A percentile compares a stretch with the other conserved stretches of the same genome.
phyloP scores from a whole-genome alignment of 192 early-diverging fungal genomes.

The Borealophlyctis nickersoniae region DNA sequence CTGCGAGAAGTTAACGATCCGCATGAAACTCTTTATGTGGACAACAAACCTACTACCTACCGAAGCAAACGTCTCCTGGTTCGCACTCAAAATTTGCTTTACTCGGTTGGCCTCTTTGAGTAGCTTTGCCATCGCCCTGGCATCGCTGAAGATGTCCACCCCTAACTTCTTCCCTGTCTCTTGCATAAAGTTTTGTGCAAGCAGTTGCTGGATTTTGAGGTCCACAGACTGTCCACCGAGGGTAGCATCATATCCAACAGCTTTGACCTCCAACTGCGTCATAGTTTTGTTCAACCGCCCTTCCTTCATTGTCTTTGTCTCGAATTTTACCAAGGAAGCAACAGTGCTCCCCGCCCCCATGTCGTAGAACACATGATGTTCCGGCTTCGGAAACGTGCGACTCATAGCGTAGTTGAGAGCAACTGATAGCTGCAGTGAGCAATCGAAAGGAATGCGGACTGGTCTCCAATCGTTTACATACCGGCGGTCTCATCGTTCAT shows the following conservation, averaged over 20 bases:
- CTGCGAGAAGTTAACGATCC: slow-evolving; percentile 25
- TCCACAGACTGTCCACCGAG: slow-evolving; percentile 91
- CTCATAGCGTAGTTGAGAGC: slow-evolving; percentile 90
- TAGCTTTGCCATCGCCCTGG: slow-evolving; percentile 84
- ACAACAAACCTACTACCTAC: slow-evolving; percentile 33
- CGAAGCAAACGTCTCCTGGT: slow-evolving; percentile 79
- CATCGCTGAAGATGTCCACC: slow-evolving; percentile 55
- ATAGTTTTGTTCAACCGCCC: slow-evolving; percentile 48
- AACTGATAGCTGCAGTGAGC: slow-evolving; percentile 49
- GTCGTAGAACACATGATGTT: slow-evolving; percentile 92
- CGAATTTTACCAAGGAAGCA: slow-evolving; percentile 83
- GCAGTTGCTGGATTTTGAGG: slow-evolving; percentile 71
- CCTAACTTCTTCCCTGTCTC: slow-evolving; percentile 46
- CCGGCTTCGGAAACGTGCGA: slow-evolving; percentile 60
- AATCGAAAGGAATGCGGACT: too few species aligned
- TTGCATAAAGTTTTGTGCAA: slow-evolving; percentile 74
- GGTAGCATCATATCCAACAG: slow-evolving; percentile 74
- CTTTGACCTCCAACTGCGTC: slow-evolving; percentile 74
- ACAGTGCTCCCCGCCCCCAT: slow-evolving; percentile 95
- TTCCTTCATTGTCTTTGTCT: slow-evolving; percentile 58
- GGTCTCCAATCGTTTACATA: too few species aligned
- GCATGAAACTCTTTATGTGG: neutral
- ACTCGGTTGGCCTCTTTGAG: slow-evolving; percentile 92
- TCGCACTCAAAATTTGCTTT: slow-evolving; percentile 95
- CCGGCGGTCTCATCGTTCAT: slow-evolving; percentile 93